phyloP scores from a whole-genome alignment of 305 asterid species.

The Caryopteris hybrid region DNA sequence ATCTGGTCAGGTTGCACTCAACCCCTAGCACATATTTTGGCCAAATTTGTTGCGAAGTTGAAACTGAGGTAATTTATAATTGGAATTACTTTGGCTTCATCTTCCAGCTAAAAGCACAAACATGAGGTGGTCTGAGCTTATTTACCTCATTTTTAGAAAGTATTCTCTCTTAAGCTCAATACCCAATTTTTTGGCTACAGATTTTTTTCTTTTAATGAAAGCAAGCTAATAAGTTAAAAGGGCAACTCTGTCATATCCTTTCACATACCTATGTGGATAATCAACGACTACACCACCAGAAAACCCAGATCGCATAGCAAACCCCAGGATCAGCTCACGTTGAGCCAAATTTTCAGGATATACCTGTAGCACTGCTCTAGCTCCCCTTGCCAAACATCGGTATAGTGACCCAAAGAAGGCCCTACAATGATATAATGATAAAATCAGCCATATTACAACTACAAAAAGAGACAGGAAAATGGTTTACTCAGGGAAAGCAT shows the following conservation, averaged over 20 bases:
- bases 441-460: slow-evolving; percentile 1
- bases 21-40: neutral
- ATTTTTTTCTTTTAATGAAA: neutral
- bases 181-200: neutral
- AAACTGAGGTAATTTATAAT: neutral
- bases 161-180: neutral
- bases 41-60: neutral
- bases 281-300: slow-evolving; percentile 92
- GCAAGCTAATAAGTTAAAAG: neutral
- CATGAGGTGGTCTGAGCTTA: neutral
- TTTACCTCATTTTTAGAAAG: neutral
- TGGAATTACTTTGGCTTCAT: neutral
- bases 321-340: slow-evolving; percentile 76
- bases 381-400: slow-evolving; percentile 83
- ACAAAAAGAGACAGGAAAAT: neutral
- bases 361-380: slow-evolving; percentile 87
- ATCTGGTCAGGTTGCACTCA: too few species aligned
- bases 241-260: neutral
- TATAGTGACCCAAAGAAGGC: slow-evolving; percentile 88
- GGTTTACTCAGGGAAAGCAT: neutral
- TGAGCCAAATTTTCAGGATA: slow-evolving; percentile 90
- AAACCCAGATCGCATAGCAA: slow-evolving; percentile 96
- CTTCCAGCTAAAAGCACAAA: neutral
- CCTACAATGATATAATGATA: slow-evolving; percentile 34
- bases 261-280: slow-evolving; percentile 79